Percentiles rank a stretch among this genome's conserved stretches.
Evolutionary conservation across 1,284 basidiomycete genomes (phyloP).

Genomic region (Ceratobasidium sp.): DNA sequence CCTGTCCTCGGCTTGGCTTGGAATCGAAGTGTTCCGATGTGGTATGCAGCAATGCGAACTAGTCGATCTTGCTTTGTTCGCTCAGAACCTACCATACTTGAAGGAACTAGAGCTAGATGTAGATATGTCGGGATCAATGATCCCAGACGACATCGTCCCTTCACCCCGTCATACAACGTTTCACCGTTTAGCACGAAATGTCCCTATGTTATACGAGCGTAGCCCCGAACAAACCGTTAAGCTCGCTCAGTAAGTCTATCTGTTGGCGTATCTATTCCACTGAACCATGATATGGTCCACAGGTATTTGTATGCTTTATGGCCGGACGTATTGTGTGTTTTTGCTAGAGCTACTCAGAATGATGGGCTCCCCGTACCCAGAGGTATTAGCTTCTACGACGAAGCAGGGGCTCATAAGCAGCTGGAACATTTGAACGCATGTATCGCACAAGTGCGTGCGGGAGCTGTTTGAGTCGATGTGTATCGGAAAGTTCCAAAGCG

Average conservation of each 20-base stretch:
- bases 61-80: not conserved
- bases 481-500: too few species aligned
- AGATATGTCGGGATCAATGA: not conserved
- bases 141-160: not conserved
- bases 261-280: not conserved
- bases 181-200: not conserved
- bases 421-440: not conserved
- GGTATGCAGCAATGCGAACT: not conserved
- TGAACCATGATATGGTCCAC: too few species aligned
- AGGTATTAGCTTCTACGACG: not conserved
- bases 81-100: not conserved
- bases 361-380: too few species aligned
- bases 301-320: not conserved
- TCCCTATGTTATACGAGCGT: not conserved
- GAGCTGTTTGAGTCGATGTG: not conserved
- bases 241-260: not conserved
- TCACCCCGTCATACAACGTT: not conserved
- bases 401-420: not conserved
- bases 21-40: not conserved
- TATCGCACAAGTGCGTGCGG: not conserved
- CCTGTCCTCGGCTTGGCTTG: not conserved
- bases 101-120: not conserved
- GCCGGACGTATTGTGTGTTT: not conserved
- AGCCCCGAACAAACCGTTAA: not conserved
- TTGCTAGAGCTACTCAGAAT: not conserved